Percentiles rank a stretch among this genome's conserved stretches.
Evolutionary conservation across 331 rosid species (phyloP).

Genomic region (Rhamnella rubrinervis): DNA sequence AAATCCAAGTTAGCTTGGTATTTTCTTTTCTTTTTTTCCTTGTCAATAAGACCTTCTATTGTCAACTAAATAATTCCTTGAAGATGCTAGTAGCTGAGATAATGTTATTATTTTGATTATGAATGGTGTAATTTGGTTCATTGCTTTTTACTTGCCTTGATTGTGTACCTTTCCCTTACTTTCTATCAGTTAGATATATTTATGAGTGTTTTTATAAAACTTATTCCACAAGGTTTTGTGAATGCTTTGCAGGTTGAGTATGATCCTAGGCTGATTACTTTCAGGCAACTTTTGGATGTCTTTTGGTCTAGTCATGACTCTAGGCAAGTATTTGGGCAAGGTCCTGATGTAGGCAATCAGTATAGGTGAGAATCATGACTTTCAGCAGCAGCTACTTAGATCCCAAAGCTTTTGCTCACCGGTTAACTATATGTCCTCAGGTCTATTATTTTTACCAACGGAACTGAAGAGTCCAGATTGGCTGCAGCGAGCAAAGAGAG

Average conservation of each 20-base stretch:
- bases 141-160: background rate
- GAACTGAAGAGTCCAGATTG: constrained; percentile 78
- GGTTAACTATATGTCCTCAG: constrained; percentile 35
- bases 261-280: constrained; percentile 64
- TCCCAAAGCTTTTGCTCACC: constrained; percentile 15
- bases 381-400: constrained; percentile 5
- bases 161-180: background rate
- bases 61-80: too few species aligned
- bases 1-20: too few species aligned
- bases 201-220: constrained; percentile 1
- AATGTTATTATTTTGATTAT: too few species aligned
- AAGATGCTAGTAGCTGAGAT: too few species aligned
- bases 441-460: constrained; percentile 80
- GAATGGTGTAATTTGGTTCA: background rate
- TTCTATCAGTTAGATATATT: background rate
- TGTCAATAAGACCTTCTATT: too few species aligned
- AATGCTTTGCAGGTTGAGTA: constrained; percentile 66
- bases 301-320: constrained; percentile 94
- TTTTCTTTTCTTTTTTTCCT: too few species aligned
- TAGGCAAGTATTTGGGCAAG: constrained; percentile 96
- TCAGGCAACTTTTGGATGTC: constrained; percentile 66
- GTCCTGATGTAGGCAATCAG: constrained; percentile 95
- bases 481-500: constrained; percentile 80
- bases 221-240: background rate
- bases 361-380: constrained; percentile 57